Percentiles rank a stretch among this genome's conserved stretches.
Evolutionary conservation across 1,284 basidiomycete genomes (phyloP).

Genomic region (Schizophyllum commune): DNA sequence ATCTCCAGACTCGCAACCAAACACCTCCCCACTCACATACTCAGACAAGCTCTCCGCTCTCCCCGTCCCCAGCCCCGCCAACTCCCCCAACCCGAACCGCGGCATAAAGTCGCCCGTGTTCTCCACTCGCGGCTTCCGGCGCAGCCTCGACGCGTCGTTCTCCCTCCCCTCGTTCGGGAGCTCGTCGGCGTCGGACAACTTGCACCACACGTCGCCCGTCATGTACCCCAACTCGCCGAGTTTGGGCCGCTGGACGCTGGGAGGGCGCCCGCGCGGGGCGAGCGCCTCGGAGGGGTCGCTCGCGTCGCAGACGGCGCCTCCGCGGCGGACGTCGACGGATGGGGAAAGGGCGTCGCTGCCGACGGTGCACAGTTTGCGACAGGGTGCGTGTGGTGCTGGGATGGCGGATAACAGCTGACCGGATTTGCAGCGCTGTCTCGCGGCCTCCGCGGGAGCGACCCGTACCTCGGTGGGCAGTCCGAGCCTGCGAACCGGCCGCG

Average conservation of each 20-base stretch:
- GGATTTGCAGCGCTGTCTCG: slow-evolving; percentile 22
- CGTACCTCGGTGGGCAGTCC: slow-evolving; percentile 1
- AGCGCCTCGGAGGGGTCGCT: slow-evolving; percentile 16
- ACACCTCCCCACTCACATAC: slow-evolving; percentile 21
- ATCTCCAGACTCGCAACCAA: neutral
- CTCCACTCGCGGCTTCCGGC: slow-evolving; percentile 16
- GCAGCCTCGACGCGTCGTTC: slow-evolving; percentile 21
- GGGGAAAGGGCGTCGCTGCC: neutral
- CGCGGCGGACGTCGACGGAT: slow-evolving; percentile 24
- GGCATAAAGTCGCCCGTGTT: slow-evolving; percentile 16
- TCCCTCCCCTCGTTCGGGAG: slow-evolving; percentile 20
- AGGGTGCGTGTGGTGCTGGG: slow-evolving; percentile 1
- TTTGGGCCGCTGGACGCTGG: slow-evolving; percentile 6
- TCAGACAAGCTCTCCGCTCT: slow-evolving; percentile 35
- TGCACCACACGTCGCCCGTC: slow-evolving; percentile 15
- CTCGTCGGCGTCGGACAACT: neutral
- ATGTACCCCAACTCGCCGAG: slow-evolving; percentile 13
- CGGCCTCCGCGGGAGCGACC: slow-evolving; percentile 16
- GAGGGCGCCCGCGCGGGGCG: slow-evolving; percentile 1
- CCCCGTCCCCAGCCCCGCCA: slow-evolving; percentile 17
- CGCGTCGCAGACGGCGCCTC: slow-evolving; percentile 24
- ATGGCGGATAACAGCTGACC: slow-evolving; percentile 17
- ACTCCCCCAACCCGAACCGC: slow-evolving; percentile 16
- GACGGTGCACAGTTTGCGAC: slow-evolving; percentile 13
- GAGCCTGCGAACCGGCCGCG: slow-evolving; percentile 21